A percentile compares a stretch with the other conserved stretches of the same genome.
Conservation (phyloP, 345 rosid genomes). For the Dovyalis caffra region DNA sequence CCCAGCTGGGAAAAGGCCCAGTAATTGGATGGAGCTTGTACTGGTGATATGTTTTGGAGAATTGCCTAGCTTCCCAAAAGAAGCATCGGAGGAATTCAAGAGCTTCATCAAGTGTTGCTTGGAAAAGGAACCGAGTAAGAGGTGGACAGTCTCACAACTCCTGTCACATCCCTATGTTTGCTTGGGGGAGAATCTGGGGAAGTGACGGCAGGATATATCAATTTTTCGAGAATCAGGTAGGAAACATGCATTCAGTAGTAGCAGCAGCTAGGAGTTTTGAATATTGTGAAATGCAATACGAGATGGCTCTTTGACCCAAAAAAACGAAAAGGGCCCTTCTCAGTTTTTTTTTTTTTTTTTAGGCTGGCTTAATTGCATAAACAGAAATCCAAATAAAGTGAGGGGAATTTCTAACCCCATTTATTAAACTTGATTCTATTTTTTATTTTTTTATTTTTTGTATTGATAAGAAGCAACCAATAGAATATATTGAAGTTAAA, state of each 20-base stretch:
- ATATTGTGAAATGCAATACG: neutral
- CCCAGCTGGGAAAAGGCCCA: neutral
- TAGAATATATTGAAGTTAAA: no score
- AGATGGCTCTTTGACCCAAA: no score
- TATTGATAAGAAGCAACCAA: no score
- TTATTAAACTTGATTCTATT: neutral
- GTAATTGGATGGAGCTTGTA: conserved; percentile 14
- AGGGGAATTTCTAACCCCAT: neutral
- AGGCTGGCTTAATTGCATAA: neutral
- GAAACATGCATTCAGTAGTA: neutral
- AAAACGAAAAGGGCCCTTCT: neutral
- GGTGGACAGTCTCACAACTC: conserved; percentile 19
- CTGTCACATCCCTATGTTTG: conserved; percentile 13
- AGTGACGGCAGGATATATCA: neutral
- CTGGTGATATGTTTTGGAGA: conserved; percentile 9
- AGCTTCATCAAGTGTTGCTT: conserved; percentile 28
- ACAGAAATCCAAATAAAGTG: neutral
- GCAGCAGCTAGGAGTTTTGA: neutral
- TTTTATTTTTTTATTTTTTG: no score
- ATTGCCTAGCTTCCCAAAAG: conserved; percentile 1
- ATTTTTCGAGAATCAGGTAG: neutral
- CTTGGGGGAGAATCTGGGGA: neutral
- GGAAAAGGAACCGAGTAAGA: conserved; percentile 21
- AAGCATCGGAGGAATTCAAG: conserved; percentile 17
- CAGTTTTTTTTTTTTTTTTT: neutral